Percentiles rank a stretch among this genome's conserved stretches.
Conservation (phyloP, 2,329 filamentous ascomycete species). For the Atkinsonella texensis region DNA sequence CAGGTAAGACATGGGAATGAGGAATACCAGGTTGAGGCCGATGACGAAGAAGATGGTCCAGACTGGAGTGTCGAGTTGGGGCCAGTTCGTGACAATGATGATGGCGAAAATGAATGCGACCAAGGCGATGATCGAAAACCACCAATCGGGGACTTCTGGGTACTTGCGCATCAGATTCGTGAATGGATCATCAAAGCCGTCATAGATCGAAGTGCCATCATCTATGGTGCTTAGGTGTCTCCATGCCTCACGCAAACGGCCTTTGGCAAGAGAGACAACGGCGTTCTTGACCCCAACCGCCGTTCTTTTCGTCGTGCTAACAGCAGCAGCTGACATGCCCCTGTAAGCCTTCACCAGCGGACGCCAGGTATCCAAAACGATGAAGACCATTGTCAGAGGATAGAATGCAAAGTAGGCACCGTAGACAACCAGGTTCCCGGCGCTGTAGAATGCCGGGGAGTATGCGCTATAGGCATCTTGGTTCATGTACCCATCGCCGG, state of each 20-base stretch:
- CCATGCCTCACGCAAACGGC: slow-evolving; percentile 19
- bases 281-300: slow-evolving; percentile 16
- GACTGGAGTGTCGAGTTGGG: slow-evolving; percentile 16
- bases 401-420: slow-evolving; percentile 22
- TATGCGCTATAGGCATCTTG: slow-evolving; percentile 23
- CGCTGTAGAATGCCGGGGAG: slow-evolving; percentile 21
- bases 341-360: slow-evolving; percentile 22
- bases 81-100: slow-evolving; percentile 18
- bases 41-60: slow-evolving; percentile 21
- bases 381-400: slow-evolving; percentile 23
- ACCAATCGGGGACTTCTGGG: slow-evolving; percentile 37
- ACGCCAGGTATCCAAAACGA: slow-evolving; percentile 22
- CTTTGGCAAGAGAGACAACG: slow-evolving; percentile 15
- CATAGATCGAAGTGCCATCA: slow-evolving; percentile 27
- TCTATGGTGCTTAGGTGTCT: slow-evolving; percentile 21
- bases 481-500: slow-evolving; percentile 18
- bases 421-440: slow-evolving; percentile 19
- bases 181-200: slow-evolving; percentile 30
- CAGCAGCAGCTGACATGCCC: slow-evolving; percentile 12
- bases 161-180: slow-evolving; percentile 31
- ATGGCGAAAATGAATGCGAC: slow-evolving; percentile 21
- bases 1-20: slow-evolving; percentile 28
- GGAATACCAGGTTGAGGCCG: slow-evolving; percentile 25
- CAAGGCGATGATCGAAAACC: slow-evolving; percentile 18
- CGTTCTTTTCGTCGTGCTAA: slow-evolving; percentile 7